Evolutionary conservation across 176 grass and related monocot species (phyloP).

Genomic region (Triticum urartu): DNA sequence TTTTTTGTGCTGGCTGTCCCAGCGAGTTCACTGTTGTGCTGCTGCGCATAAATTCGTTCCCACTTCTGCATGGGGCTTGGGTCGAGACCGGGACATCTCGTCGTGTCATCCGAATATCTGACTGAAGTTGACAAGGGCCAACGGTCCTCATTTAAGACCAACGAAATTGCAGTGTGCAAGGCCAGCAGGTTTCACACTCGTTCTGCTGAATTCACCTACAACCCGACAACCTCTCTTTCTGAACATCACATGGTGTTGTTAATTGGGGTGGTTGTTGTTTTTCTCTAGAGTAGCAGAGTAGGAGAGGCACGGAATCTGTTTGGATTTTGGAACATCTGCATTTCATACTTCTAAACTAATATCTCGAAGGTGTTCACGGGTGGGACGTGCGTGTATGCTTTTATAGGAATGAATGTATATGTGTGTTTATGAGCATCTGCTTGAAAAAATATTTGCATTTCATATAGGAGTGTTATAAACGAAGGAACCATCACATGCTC

Average conservation of each 20-base stretch:
- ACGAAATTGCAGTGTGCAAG: background rate
- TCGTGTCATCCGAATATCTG: background rate
- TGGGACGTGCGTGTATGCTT: too few species aligned
- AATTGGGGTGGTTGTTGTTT: conserved; percentile 16
- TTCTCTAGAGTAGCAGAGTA: conserved; percentile 7
- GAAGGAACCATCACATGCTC: background rate
- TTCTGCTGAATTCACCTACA: conserved; percentile 3
- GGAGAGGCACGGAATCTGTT: background rate
- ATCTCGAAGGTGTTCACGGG: too few species aligned
- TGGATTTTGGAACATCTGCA: background rate
- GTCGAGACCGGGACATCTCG: conserved; percentile 15
- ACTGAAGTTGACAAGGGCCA: background rate
- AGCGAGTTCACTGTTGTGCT: background rate
- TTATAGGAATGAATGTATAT: too few species aligned
- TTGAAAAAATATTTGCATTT: background rate
- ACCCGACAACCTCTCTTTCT: background rate
- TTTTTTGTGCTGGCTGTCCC: background rate
- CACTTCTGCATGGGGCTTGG: background rate
- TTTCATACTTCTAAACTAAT: background rate
- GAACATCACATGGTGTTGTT: background rate
- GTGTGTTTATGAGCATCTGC: too few species aligned
- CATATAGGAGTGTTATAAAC: background rate
- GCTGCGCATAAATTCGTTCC: conserved; percentile 20
- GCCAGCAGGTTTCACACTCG: conserved; percentile 34
- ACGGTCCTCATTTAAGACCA: background rate